These are phyloP conservation scores for Erythrobasidium yunnanense DNA, from an alignment of 768 basidiomycete genomes.

Conservation along the genomic window DNA sequence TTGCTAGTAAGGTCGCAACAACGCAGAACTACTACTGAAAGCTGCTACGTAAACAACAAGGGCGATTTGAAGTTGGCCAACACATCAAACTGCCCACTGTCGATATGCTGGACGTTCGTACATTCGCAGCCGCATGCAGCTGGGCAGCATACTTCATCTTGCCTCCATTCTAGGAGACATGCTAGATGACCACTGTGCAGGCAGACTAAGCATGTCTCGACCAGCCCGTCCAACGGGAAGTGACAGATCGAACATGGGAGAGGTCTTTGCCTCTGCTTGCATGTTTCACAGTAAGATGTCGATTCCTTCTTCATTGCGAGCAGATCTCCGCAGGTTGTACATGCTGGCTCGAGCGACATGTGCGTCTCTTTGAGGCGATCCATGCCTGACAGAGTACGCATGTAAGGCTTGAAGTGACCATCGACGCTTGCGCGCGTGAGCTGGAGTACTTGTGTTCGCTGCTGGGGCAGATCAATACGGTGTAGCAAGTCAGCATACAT, in stretches of 20 bases:
- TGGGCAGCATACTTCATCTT: constrained; percentile 5
- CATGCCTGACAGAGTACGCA: background rate
- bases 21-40: too few relatives aligned
- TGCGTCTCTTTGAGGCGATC: too few relatives aligned
- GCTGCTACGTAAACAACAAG: background rate
- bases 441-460: constrained; percentile 19
- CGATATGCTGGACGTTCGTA: background rate
- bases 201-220: constrained; percentile 12
- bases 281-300: constrained; percentile 10
- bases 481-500: constrained; percentile 12
- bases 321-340: background rate
- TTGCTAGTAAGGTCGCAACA: too few relatives aligned
- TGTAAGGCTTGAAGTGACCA: background rate
- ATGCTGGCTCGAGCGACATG: background rate
- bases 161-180: constrained; percentile 7
- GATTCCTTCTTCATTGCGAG: background rate
- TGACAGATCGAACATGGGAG: constrained; percentile 16
- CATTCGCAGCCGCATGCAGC: constrained; percentile 19
- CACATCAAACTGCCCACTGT: background rate
- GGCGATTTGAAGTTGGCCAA: constrained; percentile 8
- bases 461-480: constrained; percentile 11
- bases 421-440: constrained; percentile 6
- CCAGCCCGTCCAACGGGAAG: constrained; percentile 7
- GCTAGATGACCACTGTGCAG: constrained; percentile 5
- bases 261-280: background rate